Conservation (phyloP, 805 yeast species). For the Kluyveromyces aestuarii region DNA sequence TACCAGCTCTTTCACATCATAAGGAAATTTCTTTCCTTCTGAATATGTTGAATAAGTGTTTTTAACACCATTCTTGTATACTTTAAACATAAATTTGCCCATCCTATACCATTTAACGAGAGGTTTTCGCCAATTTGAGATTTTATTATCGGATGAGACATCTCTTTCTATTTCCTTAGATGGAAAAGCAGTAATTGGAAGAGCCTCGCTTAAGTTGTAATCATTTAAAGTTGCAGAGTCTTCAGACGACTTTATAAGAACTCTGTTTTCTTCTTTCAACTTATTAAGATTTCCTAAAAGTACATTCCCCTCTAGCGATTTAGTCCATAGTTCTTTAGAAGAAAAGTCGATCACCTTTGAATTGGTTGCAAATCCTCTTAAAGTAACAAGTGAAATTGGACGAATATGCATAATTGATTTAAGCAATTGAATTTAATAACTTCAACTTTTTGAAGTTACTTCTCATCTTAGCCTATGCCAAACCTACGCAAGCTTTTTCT, state of each 20-base stretch:
- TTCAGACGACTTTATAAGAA: neutral
- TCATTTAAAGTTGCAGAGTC: neutral
- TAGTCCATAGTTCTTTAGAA: neutral
- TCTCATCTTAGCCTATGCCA: no score
- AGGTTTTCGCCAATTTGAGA: slow-evolving; percentile 18
- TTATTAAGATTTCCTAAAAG: neutral
- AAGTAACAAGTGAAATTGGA: neutral
- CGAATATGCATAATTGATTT: neutral
- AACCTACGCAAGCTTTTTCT: no score
- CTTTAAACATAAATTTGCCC: slow-evolving; percentile 38
- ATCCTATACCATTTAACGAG: slow-evolving; percentile 33
- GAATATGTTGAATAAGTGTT: slow-evolving; percentile 43
- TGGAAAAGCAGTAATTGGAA: slow-evolving; percentile 26
- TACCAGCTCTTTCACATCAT: slow-evolving; percentile 11
- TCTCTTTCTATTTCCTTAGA: slow-evolving; percentile 23
- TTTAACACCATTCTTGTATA: slow-evolving; percentile 50
- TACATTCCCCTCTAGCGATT: neutral
- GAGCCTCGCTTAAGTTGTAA: slow-evolving; percentile 6
- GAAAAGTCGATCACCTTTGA: neutral
- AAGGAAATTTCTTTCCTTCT: slow-evolving; percentile 22
- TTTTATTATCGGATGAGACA: slow-evolving; percentile 15
- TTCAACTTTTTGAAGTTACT: neutral
- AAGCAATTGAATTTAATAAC: neutral
- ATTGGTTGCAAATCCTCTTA: neutral
- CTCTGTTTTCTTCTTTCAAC: neutral